Percentiles rank a stretch among this genome's conserved stretches.
phyloP scores from a whole-genome alignment of 1,139 yeast species.

The Debaryomyces singareniensis region DNA sequence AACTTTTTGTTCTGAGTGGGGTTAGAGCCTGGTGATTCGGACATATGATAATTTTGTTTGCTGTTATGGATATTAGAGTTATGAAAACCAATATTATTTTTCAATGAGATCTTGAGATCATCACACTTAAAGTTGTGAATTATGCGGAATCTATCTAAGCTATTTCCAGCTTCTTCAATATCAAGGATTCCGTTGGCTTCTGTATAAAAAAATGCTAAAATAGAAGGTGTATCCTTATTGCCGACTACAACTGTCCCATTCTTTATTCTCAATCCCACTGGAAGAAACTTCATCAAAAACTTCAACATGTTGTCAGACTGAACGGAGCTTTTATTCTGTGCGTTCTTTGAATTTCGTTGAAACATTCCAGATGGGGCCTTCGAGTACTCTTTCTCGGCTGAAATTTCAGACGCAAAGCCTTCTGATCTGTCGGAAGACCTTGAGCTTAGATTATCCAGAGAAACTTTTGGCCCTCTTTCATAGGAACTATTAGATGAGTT shows the following conservation, averaged over 20 bases:
- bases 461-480: neutral
- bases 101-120: slow-evolving; percentile 52
- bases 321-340: slow-evolving; percentile 5
- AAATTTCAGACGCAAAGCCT: neutral
- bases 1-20: slow-evolving; percentile 3
- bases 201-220: slow-evolving; percentile 57
- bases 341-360: slow-evolving; percentile 2
- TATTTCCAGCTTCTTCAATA: slow-evolving; percentile 40
- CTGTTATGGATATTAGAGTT: no score
- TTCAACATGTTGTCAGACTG: slow-evolving; percentile 2
- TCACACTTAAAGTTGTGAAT: slow-evolving; percentile 37
- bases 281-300: slow-evolving; percentile 41
- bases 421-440: neutral
- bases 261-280: slow-evolving; percentile 50
- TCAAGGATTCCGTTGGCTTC: slow-evolving; percentile 58
- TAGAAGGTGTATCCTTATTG: slow-evolving; percentile 67
- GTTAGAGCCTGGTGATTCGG: neutral
- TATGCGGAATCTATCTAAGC: slow-evolving; percentile 51
- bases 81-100: slow-evolving; percentile 64
- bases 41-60: neutral
- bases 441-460: neutral
- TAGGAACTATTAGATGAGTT: neutral
- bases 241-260: slow-evolving; percentile 78
- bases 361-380: slow-evolving; percentile 1
- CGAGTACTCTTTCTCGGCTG: neutral